Evolutionary conservation across 345 rosid species (phyloP).

Genomic region (Citrus trifoliata): DNA sequence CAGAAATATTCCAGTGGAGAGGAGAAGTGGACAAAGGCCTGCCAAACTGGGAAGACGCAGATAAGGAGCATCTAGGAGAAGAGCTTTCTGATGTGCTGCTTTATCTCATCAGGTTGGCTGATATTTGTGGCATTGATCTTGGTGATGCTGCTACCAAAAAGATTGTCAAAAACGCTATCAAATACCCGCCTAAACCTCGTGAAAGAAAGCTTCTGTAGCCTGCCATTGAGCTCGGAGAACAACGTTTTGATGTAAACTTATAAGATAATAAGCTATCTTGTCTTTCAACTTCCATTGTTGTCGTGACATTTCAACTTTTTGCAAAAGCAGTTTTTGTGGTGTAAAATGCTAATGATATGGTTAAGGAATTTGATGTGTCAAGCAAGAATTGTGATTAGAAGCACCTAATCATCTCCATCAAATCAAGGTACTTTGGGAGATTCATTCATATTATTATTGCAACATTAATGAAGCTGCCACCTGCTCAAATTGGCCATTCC

Average conservation of each 20-base stretch:
- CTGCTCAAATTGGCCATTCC: background rate
- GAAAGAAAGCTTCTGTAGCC: background rate
- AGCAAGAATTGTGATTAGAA: background rate
- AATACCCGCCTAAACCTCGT: conserved; percentile 33
- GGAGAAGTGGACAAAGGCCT: conserved; percentile 54
- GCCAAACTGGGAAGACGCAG: conserved; percentile 41
- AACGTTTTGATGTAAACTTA: background rate
- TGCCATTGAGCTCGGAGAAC: background rate
- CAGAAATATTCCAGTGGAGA: conserved; percentile 48
- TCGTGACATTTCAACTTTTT: conserved; percentile 6
- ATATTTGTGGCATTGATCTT: conserved; percentile 49
- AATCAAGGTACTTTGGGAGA: background rate
- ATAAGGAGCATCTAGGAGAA: conserved; percentile 48
- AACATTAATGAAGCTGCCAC: background rate
- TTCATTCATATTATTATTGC: background rate
- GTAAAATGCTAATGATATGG: background rate
- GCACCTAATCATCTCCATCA: background rate
- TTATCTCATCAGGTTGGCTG: conserved; percentile 45
- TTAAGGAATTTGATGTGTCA: background rate
- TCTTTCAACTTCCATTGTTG: background rate
- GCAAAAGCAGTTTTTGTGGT: background rate
- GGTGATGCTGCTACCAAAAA: conserved; percentile 38
- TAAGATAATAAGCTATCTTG: background rate
- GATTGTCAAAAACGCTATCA: conserved; percentile 40
- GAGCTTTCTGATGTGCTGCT: conserved; percentile 52